These are phyloP conservation scores for Fusarium keratoplasticum DNA, from an alignment of 2,329 filamentous ascomycete genomes.

Conservation along the genomic window DNA sequence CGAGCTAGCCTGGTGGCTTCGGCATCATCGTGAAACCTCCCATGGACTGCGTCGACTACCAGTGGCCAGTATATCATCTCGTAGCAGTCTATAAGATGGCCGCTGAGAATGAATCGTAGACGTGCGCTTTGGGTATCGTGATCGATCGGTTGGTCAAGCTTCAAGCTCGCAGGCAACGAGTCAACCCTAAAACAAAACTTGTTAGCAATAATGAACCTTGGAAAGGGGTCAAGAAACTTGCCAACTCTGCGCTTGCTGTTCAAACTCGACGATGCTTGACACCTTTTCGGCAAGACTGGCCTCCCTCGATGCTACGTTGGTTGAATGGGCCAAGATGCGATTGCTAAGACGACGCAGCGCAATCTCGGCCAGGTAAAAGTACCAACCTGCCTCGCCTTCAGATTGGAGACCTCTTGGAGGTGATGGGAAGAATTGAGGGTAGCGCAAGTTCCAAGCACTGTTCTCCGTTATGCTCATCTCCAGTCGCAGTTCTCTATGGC, in stretches of 20 bases:
- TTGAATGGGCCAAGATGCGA: neutral
- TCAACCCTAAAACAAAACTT: neutral
- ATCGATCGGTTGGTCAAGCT: neutral
- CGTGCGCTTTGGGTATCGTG: neutral
- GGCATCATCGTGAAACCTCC: neutral
- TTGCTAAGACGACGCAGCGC: neutral
- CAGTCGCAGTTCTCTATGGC: neutral
- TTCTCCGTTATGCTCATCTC: neutral
- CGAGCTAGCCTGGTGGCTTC: neutral
- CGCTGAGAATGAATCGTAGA: neutral
- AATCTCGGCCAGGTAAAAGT: neutral
- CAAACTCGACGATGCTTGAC: neutral
- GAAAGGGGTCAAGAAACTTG: neutral
- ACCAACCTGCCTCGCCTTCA: neutral
- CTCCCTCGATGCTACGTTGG: neutral
- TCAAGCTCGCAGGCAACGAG: neutral
- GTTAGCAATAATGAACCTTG: neutral
- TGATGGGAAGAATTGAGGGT: neutral
- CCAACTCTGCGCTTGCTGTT: neutral
- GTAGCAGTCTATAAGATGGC: neutral
- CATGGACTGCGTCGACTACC: neutral
- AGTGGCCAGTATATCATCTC: neutral
- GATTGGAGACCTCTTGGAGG: neutral
- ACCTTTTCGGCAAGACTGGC: neutral
- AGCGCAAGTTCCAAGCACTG: neutral